phyloP scores from a whole-genome alignment of 83 land plant species.

The Thuja plicata region DNA sequence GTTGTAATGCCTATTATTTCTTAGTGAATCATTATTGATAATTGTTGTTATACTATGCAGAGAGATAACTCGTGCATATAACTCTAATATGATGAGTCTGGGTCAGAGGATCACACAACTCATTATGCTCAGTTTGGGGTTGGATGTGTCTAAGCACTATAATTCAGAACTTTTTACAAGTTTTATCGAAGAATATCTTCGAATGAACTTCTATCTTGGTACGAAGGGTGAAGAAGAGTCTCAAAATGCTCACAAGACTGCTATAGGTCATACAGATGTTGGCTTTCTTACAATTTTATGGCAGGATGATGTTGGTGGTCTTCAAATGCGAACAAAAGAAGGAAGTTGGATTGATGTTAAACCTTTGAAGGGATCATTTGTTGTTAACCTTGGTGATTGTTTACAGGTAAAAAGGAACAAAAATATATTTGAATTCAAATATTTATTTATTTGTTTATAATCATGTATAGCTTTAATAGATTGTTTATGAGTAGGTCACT shows the following conservation, averaged over 20 bases:
- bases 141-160: neutral
- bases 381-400: too few species aligned
- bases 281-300: neutral
- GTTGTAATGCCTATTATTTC: too few species aligned
- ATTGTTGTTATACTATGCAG: too few species aligned
- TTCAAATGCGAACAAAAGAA: neutral
- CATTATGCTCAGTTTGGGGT: neutral
- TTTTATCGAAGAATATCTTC: neutral
- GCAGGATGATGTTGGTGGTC: neutral
- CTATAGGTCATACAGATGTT: neutral
- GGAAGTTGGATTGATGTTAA: neutral
- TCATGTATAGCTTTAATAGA: too few species aligned
- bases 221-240: neutral
- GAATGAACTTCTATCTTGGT: neutral
- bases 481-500: too few species aligned
- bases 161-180: neutral
- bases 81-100: too few species aligned
- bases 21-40: too few species aligned
- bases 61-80: too few species aligned
- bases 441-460: too few species aligned
- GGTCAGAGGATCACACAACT: neutral
- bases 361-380: neutral
- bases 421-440: too few species aligned
- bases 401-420: too few species aligned
- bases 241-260: neutral